phyloP scores from a whole-genome alignment of 2,329 filamentous ascomycete species.

The Talaromyces albobiverticillius region DNA sequence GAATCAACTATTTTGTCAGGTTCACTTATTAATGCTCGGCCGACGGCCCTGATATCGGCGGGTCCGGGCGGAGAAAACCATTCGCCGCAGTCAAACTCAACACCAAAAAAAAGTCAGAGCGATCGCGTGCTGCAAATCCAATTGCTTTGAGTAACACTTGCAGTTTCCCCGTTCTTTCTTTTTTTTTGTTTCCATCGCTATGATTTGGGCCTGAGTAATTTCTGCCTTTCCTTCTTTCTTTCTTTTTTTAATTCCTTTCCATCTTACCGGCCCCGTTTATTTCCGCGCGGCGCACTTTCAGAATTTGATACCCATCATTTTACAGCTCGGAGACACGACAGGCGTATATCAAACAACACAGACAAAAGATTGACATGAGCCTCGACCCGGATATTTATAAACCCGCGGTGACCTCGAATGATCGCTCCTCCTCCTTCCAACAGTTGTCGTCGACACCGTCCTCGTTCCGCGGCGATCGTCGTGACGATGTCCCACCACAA shows the following conservation, averaged over 20 bases:
- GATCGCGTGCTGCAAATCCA: not conserved
- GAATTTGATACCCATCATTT: not conserved
- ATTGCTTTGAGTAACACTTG: not conserved
- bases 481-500: slow-evolving; percentile 37
- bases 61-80: slow-evolving; percentile 7
- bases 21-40: too few species aligned
- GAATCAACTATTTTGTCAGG: too few species aligned
- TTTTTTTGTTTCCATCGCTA: not conserved
- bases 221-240: not conserved
- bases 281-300: slow-evolving; percentile 1
- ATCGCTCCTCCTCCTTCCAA: slow-evolving; percentile 29
- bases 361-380: slow-evolving; percentile 51
- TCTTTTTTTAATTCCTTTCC: not conserved
- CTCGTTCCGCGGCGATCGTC: slow-evolving; percentile 15
- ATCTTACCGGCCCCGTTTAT: not conserved
- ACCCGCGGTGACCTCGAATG: slow-evolving; percentile 28
- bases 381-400: slow-evolving; percentile 47
- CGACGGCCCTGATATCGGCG: not conserved
- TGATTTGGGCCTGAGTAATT: too few species aligned
- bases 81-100: slow-evolving; percentile 4
- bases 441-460: not conserved
- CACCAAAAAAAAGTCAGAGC: slow-evolving; percentile 4
- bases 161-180: not conserved
- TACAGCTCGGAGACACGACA: not conserved
- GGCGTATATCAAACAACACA: slow-evolving; percentile 1